Base-by-base conservation (phyloP, 1,284 basidiomycete genomes). In the Stygiomarasmius scandens region DNA sequence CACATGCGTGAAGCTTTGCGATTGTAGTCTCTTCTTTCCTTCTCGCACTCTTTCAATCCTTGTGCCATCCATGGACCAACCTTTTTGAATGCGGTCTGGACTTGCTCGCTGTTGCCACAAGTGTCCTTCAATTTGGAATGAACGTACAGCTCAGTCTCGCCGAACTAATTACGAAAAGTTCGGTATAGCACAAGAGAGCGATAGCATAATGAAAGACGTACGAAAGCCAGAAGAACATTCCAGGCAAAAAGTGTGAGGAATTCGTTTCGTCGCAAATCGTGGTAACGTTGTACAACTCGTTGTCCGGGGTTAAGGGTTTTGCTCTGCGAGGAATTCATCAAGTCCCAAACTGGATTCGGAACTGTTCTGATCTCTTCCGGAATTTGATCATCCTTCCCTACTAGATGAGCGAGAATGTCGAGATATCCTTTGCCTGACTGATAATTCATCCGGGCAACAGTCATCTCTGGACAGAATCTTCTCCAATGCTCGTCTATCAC, bases 231-330 rank as follows among this genome's bases (percentile, higher is more conserved):
- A 23, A 53, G 52, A 8, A 41, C 43, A 27, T 41, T 43, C 52
- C 52, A 53, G 38, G 45, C 52, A 45, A 53, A 53, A 20, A 53
- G 43, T 6, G 52, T 53, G 16, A 53, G 41, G 8, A 53, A 45
- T 16, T 6, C 24, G 14, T 19, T 53, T 11, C 52, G 36, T n/a
- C 20, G 41, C 4, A 16, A 16, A 25, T 53, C 52, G 23, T 48
- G 22, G 23, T 24, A n/a, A 16, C 27, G 12, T 25, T 48, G 46
- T 16, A 48, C 5, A 23, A 48, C 22, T 20, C 27, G 23, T 22
- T 27, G 46, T 16, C 46, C 46, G 20, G 29, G 50, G 38, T 11
- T 5, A 23, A 48, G 46, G 19, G 10, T 47, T 25, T 48, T 25
- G 8, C 10, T 24, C 9, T 16, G 20, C 2, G 4, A 16, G 2